Evolutionary conservation across 345 rosid genomes (phyloP).

Genomic region (Fremontodendron californicum): DNA sequence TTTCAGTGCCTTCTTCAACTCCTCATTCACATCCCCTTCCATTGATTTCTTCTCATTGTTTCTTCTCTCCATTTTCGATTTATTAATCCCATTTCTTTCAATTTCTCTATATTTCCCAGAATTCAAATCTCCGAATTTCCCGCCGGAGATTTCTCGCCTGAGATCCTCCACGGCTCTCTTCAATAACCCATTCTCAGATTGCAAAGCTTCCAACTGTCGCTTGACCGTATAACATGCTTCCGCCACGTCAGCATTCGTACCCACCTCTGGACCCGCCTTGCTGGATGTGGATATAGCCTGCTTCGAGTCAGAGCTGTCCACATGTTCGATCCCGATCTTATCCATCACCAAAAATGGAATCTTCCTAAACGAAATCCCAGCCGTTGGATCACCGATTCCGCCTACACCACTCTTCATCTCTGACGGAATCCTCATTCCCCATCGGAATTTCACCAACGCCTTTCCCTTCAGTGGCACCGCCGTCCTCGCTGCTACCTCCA

Average conservation of each 20-base stretch:
- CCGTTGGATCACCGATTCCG: constrained; percentile 29
- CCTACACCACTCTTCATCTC: constrained; percentile 38
- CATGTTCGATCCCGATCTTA: constrained; percentile 86
- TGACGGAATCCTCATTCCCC: constrained; percentile 91
- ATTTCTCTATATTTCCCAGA: constrained; percentile 39
- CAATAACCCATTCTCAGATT: constrained; percentile 55
- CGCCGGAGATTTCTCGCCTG: constrained; percentile 43
- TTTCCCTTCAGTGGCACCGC: constrained; percentile 58
- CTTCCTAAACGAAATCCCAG: constrained; percentile 50
- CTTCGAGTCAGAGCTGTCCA: constrained; percentile 35
- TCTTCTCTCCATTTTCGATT: constrained; percentile 36
- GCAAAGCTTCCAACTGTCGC: constrained; percentile 62
- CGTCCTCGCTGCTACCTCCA: constrained; percentile 76
- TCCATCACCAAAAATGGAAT: constrained; percentile 79
- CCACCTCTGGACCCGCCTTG: constrained; percentile 18
- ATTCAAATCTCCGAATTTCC: constrained; percentile 29
- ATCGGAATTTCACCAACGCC: constrained; percentile 67
- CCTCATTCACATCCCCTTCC: constrained; percentile 59
- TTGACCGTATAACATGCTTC: constrained; percentile 51
- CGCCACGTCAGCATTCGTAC: constrained; percentile 34
- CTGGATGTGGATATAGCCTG: not conserved
- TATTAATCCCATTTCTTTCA: constrained; percentile 40
- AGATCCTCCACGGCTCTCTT: constrained; percentile 76
- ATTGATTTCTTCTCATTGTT: constrained; percentile 43
- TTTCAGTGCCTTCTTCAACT: constrained; percentile 63